These are phyloP conservation scores for Ramalina intermedia DNA, from an alignment of 495 filamentous ascomycete species.

Conservation along the genomic window DNA sequence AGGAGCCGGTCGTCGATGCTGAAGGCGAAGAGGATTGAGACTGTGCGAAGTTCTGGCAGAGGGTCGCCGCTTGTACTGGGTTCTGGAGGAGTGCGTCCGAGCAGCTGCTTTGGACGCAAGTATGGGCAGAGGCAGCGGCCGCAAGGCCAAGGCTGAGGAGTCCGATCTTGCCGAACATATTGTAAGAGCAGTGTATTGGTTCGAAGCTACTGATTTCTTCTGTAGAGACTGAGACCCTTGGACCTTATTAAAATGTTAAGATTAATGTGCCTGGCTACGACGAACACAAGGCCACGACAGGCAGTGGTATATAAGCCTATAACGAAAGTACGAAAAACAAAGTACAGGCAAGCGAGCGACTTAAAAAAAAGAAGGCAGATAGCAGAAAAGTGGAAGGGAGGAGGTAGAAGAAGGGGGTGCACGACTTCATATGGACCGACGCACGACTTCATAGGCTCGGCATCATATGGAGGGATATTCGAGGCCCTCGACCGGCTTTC, in stretches of 20 bases:
- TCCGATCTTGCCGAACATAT: slow-evolving; percentile 7
- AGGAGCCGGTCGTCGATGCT: neutral
- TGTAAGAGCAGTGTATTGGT: neutral
- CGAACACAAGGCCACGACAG: neutral
- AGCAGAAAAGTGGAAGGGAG: neutral
- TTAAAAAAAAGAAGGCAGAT: neutral
- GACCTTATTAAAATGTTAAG: neutral
- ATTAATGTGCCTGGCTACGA: neutral
- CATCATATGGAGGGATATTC: too few species aligned
- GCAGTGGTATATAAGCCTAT: neutral
- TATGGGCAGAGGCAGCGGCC: neutral
- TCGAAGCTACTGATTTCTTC: neutral
- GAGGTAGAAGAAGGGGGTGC: neutral
- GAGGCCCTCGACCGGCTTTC: too few species aligned
- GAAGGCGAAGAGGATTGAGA: neutral
- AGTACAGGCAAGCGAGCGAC: neutral
- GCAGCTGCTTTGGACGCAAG: slow-evolving; percentile 4
- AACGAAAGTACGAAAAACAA: neutral
- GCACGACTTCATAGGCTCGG: too few species aligned
- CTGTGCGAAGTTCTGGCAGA: slow-evolving; percentile 7
- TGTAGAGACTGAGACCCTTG: too few species aligned
- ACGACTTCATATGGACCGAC: too few species aligned
- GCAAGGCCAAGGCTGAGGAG: slow-evolving; percentile 6
- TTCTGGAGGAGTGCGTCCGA: slow-evolving; percentile 1
- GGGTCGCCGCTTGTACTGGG: slow-evolving; percentile 4